Evolutionary conservation across 805 yeast species (phyloP), one percentile per base, ranked within the genome.

Genomic region (Blastobotrys attinorum): DNA sequence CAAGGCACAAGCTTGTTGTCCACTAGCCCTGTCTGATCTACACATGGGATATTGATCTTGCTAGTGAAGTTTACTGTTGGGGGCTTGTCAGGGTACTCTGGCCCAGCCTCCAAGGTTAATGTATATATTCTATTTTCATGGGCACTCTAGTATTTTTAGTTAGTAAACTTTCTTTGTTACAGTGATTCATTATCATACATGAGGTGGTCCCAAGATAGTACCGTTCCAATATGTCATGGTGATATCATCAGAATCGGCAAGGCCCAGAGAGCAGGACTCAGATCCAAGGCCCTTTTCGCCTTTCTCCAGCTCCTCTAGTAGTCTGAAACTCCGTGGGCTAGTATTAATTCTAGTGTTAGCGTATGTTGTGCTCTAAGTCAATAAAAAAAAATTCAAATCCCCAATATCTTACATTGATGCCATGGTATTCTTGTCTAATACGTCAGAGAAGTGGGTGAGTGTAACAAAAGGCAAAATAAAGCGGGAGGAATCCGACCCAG

Each of bases 261-360:
- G 73, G 0, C 99, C 99, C 58, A 92, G 87, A 18, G 97, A 90
- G 62, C 96, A 89, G 13, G 95, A 84, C 63, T 92, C 97, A 21
- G 97, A 92, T 17, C 97, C 97, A 39, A 85, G 71, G 17, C 98
- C 99, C 63, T 92, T 92, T 61, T 92, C 99, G 39, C 98, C 98
- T 58, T 90, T 90, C 64, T 94, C 99, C 52, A 92, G 73, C 67
- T 92, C 99, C 66, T 92, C 99, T 49, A 92, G 73, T 27, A 92
- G 76, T 61, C 95, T 84, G 66, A 92, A 92, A 62, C 86, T 89
- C 65, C 99, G 79, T 53, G 99, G 99, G 34, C 67, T 62, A 23
- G 17, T 3, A 25, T 39, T 39, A 39, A 35, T 25, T 10, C 34
- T 27, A 17, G 20, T 15, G n/a, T n/a, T n/a, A n/a, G n/a, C n/a